phyloP scores from a whole-genome alignment of 2,329 filamentous ascomycete species.

The Monosporascus sp. region DNA sequence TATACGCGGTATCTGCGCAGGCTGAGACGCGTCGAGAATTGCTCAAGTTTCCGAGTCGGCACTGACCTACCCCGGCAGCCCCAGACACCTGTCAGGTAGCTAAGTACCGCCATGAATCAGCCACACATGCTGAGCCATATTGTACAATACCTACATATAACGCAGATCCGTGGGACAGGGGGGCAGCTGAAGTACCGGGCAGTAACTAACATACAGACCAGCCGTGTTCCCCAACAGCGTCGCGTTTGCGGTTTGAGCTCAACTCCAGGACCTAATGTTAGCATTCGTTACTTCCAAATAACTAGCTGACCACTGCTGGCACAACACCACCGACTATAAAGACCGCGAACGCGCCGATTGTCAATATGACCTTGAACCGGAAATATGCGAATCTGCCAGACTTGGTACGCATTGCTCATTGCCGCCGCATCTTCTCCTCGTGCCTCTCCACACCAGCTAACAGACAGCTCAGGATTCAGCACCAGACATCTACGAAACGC shows the following conservation, averaged over 20 bases:
- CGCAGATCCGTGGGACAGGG: too few relatives aligned
- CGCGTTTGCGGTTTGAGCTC: too few relatives aligned
- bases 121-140: background rate
- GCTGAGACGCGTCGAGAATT: background rate
- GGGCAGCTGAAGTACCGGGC: too few relatives aligned
- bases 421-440: background rate
- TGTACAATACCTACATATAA: too few relatives aligned
- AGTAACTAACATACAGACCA: too few relatives aligned
- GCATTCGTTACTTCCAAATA: background rate
- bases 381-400: slow-evolving; percentile 81
- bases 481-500: slow-evolving; percentile 94
- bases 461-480: slow-evolving; percentile 64
- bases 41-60: background rate
- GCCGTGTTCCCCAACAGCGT: too few relatives aligned
- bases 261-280: background rate
- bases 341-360: background rate
- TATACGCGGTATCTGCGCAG: background rate
- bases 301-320: slow-evolving; percentile 1
- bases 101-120: background rate
- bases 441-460: background rate
- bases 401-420: slow-evolving; percentile 47
- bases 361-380: slow-evolving; percentile 64
- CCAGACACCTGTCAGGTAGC: too few relatives aligned
- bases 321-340: background rate
- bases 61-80: background rate